Percentiles rank a stretch among this genome's conserved stretches.
phyloP scores from a whole-genome alignment of 2,329 filamentous ascomycete species.

The Penicillium sp. region DNA sequence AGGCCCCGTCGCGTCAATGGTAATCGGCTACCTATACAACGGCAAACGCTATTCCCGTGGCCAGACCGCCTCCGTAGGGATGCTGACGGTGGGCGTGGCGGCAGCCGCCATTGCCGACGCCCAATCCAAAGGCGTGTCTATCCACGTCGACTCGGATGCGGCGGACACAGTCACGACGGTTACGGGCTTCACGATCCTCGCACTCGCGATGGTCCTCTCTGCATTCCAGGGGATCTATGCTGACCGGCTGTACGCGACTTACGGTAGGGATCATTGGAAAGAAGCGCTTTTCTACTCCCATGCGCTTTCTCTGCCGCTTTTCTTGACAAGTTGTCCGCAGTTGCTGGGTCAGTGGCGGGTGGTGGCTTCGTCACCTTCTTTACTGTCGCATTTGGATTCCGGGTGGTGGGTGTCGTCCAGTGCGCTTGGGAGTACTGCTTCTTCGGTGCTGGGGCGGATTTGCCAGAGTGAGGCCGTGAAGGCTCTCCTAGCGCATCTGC shows the following conservation, averaged over 20 bases:
- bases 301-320: conserved; percentile 46
- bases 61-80: conserved; percentile 75
- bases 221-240: conserved; percentile 95
- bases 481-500: conserved; percentile 27
- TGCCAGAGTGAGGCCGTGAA: conserved; percentile 22
- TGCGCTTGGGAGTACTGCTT: conserved; percentile 4
- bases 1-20: conserved; percentile 92
- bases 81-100: conserved; percentile 83
- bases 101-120: conserved; percentile 88
- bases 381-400: conserved; percentile 21
- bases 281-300: conserved; percentile 96
- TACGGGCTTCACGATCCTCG: conserved; percentile 75
- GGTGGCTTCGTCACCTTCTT: conserved; percentile 34
- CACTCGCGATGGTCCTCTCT: conserved; percentile 83
- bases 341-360: conserved; percentile 37
- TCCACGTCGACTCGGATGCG: conserved; percentile 34
- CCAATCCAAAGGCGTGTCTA: conserved; percentile 63
- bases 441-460: conserved; percentile 10
- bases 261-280: conserved; percentile 81
- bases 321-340: conserved; percentile 38
- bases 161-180: conserved; percentile 37
- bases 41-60: conserved; percentile 72
- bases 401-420: neutral
- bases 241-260: conserved; percentile 79
- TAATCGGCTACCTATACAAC: conserved; percentile 81